Percentiles rank a stretch among this genome's conserved stretches.
Evolutionary conservation across 1,139 yeast genomes (phyloP).

Genomic region (Taphrina populina): DNA sequence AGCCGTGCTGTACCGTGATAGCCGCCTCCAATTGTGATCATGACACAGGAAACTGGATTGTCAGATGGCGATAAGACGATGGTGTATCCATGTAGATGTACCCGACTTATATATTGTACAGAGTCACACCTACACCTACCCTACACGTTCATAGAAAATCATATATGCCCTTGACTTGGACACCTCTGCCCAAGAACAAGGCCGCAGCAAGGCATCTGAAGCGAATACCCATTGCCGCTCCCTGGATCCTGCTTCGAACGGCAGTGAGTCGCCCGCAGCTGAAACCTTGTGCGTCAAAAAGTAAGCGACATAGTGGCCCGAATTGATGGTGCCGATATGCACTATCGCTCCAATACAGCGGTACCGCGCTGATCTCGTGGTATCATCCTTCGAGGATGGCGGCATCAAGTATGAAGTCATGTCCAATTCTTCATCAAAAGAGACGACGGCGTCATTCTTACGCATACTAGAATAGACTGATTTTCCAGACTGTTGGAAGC

Average conservation of each 20-base stretch:
- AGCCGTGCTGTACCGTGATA: too few relatives aligned
- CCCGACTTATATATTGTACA: too few relatives aligned
- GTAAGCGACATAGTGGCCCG: conserved; percentile 36
- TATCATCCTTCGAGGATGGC: conserved; percentile 1
- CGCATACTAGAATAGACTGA: conserved; percentile 30
- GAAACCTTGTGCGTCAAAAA: conserved; percentile 32
- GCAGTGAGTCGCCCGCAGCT: conserved; percentile 8
- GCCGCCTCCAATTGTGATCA: too few relatives aligned
- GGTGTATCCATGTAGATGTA: too few relatives aligned
- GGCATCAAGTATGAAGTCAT: conserved; percentile 35
- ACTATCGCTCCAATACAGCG: conserved; percentile 36
- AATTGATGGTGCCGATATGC: conserved; percentile 35
- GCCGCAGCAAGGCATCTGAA: conserved; percentile 32
- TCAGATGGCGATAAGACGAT: too few relatives aligned
- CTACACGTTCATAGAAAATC: conserved; percentile 35
- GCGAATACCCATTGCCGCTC: conserved; percentile 37
- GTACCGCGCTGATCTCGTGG: conserved; percentile 8
- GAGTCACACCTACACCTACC: too few relatives aligned
- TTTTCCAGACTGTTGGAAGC: conserved; percentile 34
- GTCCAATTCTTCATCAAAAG: conserved; percentile 34
- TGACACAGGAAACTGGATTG: too few relatives aligned
- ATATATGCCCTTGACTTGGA: conserved; percentile 33
- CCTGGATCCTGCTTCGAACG: conserved; percentile 22
- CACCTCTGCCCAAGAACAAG: conserved; percentile 36
- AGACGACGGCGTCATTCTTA: conserved; percentile 35